Conservation (phyloP, 2,329 filamentous ascomycete genomes). For the Aspergillus clavatus region DNA sequence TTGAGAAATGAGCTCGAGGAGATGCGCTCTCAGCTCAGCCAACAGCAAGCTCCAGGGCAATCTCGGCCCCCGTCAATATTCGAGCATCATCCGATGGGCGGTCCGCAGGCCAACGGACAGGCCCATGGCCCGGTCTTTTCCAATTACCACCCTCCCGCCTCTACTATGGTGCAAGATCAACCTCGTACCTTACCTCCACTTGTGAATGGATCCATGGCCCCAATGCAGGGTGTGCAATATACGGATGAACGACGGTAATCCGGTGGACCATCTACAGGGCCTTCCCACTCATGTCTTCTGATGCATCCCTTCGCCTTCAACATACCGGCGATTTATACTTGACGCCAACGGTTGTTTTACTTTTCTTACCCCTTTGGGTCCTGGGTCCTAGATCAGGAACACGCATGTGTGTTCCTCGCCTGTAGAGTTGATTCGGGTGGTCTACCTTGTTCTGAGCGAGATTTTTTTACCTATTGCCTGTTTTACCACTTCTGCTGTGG, state of each 20-base stretch:
- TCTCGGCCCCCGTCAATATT: constrained; percentile 30
- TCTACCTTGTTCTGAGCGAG: constrained; percentile 12
- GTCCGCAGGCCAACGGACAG: constrained; percentile 32
- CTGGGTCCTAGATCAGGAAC: constrained; percentile 4
- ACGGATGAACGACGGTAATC: constrained; percentile 44
- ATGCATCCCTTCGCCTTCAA: not conserved
- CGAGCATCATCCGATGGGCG: constrained; percentile 33
- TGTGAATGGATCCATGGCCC: constrained; percentile 40
- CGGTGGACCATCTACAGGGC: not conserved
- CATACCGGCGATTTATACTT: not conserved
- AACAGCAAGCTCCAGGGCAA: constrained; percentile 31
- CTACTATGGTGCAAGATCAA: constrained; percentile 36
- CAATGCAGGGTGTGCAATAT: constrained; percentile 50
- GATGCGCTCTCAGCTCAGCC: constrained; percentile 37
- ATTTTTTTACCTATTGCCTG: constrained; percentile 7
- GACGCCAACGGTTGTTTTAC: not conserved
- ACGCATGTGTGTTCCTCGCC: constrained; percentile 10
- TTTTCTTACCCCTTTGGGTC: not conserved
- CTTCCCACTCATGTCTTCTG: not conserved
- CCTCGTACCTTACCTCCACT: constrained; percentile 45
- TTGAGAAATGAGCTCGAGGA: constrained; percentile 36
- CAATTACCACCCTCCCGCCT: constrained; percentile 25
- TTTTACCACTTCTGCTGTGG: constrained; percentile 2
- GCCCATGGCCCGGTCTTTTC: constrained; percentile 27
- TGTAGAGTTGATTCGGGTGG: constrained; percentile 19